A percentile compares a stretch with the other conserved stretches of the same genome.
These are phyloP conservation scores for Aspergillus fischeri DNA, from an alignment of 2,329 filamentous ascomycete genomes.

Conservation along the genomic window DNA sequence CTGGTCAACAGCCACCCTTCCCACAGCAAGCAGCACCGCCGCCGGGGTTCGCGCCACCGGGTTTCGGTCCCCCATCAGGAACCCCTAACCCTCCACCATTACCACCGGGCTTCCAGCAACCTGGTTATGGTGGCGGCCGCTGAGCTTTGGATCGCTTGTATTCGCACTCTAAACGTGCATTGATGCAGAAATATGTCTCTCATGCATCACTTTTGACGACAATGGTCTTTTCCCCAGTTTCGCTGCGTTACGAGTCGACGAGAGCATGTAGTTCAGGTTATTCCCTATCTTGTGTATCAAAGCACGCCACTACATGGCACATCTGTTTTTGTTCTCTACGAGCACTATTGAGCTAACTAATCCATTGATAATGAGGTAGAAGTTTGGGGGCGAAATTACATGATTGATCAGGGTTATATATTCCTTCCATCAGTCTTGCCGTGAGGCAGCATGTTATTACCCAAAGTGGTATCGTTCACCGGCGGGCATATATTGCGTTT, in stretches of 20 bases:
- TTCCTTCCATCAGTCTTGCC: neutral
- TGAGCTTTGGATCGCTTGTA: slow-evolving; percentile 16
- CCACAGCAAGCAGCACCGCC: slow-evolving; percentile 43
- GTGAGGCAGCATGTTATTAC: neutral
- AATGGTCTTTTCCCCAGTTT: neutral
- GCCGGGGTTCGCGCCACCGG: slow-evolving; percentile 49
- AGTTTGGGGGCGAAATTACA: neutral
- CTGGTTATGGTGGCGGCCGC: slow-evolving; percentile 35
- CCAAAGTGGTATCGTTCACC: neutral
- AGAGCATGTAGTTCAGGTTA: neutral
- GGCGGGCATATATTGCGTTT: neutral
- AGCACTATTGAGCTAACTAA: neutral
- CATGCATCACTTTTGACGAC: neutral
- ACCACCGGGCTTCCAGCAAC: slow-evolving; percentile 42
- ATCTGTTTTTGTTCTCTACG: neutral
- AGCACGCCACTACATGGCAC: neutral
- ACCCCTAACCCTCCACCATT: slow-evolving; percentile 29
- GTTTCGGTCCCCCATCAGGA: slow-evolving; percentile 39
- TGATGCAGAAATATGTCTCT: neutral
- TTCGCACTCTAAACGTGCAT: neutral
- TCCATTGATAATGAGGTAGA: neutral
- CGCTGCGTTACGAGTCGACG: slow-evolving; percentile 9
- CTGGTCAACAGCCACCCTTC: slow-evolving; percentile 26
- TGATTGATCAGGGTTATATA: neutral
- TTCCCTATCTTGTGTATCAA: neutral